Percentiles rank a stretch among this genome's conserved stretches.
These are phyloP conservation scores for Neurospora cerealis DNA, from an alignment of 495 filamentous ascomycete species.

Conservation along the genomic window DNA sequence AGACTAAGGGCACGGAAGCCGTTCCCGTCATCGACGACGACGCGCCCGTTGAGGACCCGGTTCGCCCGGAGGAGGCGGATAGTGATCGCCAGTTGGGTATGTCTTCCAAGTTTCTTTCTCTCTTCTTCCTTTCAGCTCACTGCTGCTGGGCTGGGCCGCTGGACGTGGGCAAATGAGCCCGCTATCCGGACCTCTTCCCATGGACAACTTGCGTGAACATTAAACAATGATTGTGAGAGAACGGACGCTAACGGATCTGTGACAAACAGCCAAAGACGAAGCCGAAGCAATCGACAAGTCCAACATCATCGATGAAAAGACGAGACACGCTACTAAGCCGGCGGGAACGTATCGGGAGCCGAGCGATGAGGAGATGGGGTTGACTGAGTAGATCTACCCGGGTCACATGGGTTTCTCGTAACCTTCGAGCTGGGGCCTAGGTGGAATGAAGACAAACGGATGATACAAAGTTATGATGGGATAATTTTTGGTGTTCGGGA, in stretches of 20 bases:
- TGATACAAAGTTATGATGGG: too few species aligned
- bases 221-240: too few species aligned
- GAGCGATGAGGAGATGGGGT: slow-evolving; percentile 36
- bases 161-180: too few species aligned
- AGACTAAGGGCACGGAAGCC: slow-evolving; percentile 25
- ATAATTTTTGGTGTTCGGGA: too few species aligned
- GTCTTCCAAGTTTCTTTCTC: neutral
- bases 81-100: slow-evolving; percentile 42
- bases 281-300: slow-evolving; percentile 40
- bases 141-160: too few species aligned
- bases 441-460: too few species aligned
- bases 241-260: neutral
- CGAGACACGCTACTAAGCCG: slow-evolving; percentile 35
- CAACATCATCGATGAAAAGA: slow-evolving; percentile 42
- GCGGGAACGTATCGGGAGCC: slow-evolving; percentile 41
- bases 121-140: too few species aligned
- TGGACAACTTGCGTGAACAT: too few species aligned
- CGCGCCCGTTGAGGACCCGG: slow-evolving; percentile 37
- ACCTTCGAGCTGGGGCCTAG: too few species aligned
- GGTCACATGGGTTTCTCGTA: too few species aligned
- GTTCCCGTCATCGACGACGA: slow-evolving; percentile 46
- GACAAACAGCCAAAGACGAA: slow-evolving; percentile 38
- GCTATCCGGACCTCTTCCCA: too few species aligned
- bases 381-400: slow-evolving; percentile 3
- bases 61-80: slow-evolving; percentile 33